Evolutionary conservation across 2,329 filamentous ascomycete species (phyloP).

Genomic region (Chrysoporthe puriensis): DNA sequence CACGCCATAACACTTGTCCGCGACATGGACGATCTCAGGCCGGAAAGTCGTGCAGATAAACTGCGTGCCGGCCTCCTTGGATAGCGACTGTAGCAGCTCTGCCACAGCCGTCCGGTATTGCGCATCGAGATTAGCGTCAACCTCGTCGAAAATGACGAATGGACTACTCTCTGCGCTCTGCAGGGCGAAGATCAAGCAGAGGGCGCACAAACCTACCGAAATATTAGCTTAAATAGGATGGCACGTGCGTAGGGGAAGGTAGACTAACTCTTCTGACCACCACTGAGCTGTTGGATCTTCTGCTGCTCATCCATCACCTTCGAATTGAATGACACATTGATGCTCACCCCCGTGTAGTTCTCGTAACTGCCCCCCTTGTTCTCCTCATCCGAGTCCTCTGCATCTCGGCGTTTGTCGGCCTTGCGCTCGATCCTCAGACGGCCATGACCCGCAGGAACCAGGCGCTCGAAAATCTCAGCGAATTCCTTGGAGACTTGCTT

Average conservation of each 20-base stretch:
- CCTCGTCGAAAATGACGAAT: conserved; percentile 99
- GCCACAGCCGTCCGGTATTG: conserved; percentile 98
- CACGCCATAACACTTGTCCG: conserved; percentile 97
- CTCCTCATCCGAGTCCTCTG: conserved; percentile 71
- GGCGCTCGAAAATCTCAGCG: conserved; percentile 87
- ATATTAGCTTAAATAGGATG: conserved; percentile 5
- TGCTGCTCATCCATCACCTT: conserved; percentile 96
- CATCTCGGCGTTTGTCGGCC: conserved; percentile 69
- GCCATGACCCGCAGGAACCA: conserved; percentile 91
- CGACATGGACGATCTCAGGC: conserved; percentile 92
- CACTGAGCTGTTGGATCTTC: conserved; percentile 93
- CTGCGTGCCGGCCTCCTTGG: conserved; percentile 67
- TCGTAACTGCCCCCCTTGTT: conserved; percentile 75
- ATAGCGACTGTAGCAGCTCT: conserved; percentile 80
- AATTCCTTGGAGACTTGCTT: conserved; percentile 97
- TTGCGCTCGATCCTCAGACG: conserved; percentile 91
- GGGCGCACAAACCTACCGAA: conserved; percentile 77
- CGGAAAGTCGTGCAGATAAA: conserved; percentile 99
- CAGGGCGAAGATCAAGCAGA: conserved; percentile 99
- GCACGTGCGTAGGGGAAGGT: not conserved
- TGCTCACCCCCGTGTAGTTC: conserved; percentile 95
- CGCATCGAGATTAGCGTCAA: conserved; percentile 96
- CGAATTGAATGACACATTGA: conserved; percentile 97
- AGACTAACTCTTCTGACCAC: conserved; percentile 90
- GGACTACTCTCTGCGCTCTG: conserved; percentile 96